phyloP scores from a whole-genome alignment of 108 stramenopile species.

The Cylindrotheca fusiformis region DNA sequence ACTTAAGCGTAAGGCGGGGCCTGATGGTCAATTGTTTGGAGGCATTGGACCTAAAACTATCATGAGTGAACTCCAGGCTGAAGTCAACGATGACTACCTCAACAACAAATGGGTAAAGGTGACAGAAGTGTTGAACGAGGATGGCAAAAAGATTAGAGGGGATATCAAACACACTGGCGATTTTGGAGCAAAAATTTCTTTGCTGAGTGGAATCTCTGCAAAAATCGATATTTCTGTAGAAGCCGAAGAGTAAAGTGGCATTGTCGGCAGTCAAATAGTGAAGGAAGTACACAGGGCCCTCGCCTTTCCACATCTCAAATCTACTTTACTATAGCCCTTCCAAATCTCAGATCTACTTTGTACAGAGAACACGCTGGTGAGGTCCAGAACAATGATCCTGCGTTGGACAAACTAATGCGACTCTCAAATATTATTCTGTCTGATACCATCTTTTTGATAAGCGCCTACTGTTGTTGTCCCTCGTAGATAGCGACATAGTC shows the following conservation, averaged over 20 bases:
- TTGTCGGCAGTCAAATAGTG: too few species aligned
- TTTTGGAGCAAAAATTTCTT: conserved; percentile 42
- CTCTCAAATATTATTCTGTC: too few species aligned
- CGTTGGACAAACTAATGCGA: too few species aligned
- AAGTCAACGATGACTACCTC: conserved; percentile 26
- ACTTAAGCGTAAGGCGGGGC: conserved; percentile 54
- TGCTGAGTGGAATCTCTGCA: conserved; percentile 50
- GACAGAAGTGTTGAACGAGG: conserved; percentile 33
- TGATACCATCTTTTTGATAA: too few species aligned
- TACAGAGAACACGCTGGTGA: too few species aligned
- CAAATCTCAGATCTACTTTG: too few species aligned
- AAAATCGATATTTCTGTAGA: conserved; percentile 48
- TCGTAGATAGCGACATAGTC: too few species aligned
- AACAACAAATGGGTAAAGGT: conserved; percentile 51
- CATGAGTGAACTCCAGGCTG: conserved; percentile 44
- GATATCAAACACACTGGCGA: conserved; percentile 73
- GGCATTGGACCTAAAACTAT: conserved; percentile 70
- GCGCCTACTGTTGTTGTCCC: too few species aligned
- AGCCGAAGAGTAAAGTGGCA: conserved; percentile 9
- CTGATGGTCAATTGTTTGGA: conserved; percentile 78
- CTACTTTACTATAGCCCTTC: too few species aligned
- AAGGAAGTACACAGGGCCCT: too few species aligned
- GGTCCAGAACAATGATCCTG: too few species aligned
- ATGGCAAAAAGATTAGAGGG: conserved; percentile 45
- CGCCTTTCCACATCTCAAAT: too few species aligned